phyloP scores from a whole-genome alignment of 495 filamentous ascomycete genomes.

The Annulohypoxylon nitens region DNA sequence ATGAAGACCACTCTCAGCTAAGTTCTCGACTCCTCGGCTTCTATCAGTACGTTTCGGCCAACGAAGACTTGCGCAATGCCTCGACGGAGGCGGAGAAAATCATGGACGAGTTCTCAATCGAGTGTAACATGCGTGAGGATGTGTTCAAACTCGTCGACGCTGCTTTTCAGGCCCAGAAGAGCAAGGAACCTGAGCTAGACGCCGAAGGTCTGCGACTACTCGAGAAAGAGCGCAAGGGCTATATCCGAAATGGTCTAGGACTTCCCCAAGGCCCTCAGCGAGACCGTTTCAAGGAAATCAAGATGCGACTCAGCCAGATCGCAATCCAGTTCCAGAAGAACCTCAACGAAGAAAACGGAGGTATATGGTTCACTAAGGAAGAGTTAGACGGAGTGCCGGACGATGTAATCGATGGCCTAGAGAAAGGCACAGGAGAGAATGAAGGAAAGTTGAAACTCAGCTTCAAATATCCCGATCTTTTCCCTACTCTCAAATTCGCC shows the following conservation, averaged over 20 bases:
- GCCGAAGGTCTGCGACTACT: conserved; percentile 66
- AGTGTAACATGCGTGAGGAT: conserved; percentile 72
- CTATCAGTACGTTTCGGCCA: conserved; percentile 82
- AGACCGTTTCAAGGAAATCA: conserved; percentile 74
- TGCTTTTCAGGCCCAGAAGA: conserved; percentile 61
- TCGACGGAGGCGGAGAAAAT: conserved; percentile 71
- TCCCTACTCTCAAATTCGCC: conserved; percentile 70
- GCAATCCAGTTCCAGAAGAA: conserved; percentile 70
- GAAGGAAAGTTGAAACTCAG: conserved; percentile 69
- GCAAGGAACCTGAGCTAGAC: conserved; percentile 56
- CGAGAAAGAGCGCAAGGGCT: conserved; percentile 70
- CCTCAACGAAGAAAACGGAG: conserved; percentile 71
- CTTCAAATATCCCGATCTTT: conserved; percentile 75
- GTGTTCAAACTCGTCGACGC: conserved; percentile 70
- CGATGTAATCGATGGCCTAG: conserved; percentile 69
- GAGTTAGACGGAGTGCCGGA: conserved; percentile 71
- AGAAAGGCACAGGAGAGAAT: conserved; percentile 78
- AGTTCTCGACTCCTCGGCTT: conserved; percentile 75
- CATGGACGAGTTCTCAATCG: conserved; percentile 70
- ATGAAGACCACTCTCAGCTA: conserved; percentile 74
- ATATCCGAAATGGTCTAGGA: conserved; percentile 68
- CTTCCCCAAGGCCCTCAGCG: conserved; percentile 66
- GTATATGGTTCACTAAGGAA: conserved; percentile 70
- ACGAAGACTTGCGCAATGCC: conserved; percentile 75
- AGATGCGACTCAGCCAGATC: conserved; percentile 70